Conservation (phyloP, 805 yeast genomes). For the Pichia membranifaciens region DNA sequence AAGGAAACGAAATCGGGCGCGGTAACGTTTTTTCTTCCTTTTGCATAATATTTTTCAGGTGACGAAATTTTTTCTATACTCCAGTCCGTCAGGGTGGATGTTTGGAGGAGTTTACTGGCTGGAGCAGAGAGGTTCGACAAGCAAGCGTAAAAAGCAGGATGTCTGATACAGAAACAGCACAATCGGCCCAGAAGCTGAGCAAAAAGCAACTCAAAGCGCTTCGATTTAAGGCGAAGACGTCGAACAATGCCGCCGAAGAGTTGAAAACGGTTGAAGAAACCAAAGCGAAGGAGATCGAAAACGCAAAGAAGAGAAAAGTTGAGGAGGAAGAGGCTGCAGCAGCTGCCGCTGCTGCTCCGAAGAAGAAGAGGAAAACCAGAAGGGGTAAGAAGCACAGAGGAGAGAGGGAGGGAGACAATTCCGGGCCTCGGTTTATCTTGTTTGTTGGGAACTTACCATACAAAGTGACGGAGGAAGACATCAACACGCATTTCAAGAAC, state of each 20-base stretch:
- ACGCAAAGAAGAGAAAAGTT: constrained; percentile 20
- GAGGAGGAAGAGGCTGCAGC: constrained; percentile 23
- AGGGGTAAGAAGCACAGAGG: constrained; percentile 72
- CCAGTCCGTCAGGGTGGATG: too few species aligned
- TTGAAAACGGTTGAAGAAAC: constrained; percentile 25
- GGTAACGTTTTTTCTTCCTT: constrained; percentile 1
- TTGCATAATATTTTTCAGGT: constrained; percentile 2
- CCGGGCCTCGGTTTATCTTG: constrained; percentile 65
- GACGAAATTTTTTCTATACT: not conserved
- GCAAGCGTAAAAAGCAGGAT: not conserved
- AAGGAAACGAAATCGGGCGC: constrained; percentile 6
- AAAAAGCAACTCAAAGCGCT: constrained; percentile 62
- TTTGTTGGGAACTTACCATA: constrained; percentile 91
- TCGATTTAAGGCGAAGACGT: constrained; percentile 40
- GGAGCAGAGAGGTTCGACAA: not conserved
- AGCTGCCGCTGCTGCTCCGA: constrained; percentile 30
- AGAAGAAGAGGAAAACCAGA: constrained; percentile 69
- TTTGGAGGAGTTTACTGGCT: too few species aligned
- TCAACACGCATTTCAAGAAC: constrained; percentile 66
- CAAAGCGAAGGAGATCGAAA: constrained; percentile 11
- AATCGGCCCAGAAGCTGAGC: constrained; percentile 41
- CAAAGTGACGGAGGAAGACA: constrained; percentile 53
- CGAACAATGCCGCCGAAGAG: constrained; percentile 33
- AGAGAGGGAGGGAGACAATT: constrained; percentile 23
- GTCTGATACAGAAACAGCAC: constrained; percentile 9